These are phyloP conservation scores for Hypoxylon sp. DNA, from an alignment of 2,329 filamentous ascomycete species.

Conservation along the genomic window DNA sequence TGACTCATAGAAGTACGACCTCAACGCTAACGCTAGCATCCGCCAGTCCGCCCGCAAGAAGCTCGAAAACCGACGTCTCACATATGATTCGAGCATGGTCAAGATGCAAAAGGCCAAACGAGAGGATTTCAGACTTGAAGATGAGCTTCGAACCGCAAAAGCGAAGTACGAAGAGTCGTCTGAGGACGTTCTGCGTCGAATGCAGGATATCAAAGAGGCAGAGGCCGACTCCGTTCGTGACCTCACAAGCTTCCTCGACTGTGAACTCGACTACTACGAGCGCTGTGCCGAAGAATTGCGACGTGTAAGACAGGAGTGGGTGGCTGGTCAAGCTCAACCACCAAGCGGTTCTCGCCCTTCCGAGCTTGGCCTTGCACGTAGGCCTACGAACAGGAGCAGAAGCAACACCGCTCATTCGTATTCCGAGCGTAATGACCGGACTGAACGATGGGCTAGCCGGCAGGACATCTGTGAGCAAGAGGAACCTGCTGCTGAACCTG, in stretches of 20 bases:
- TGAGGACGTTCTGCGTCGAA: constrained; percentile 90
- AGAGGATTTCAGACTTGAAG: constrained; percentile 93
- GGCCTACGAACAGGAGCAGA: constrained; percentile 55
- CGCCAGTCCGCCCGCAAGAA: constrained; percentile 83
- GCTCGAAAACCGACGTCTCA: constrained; percentile 88
- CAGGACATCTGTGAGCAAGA: constrained; percentile 54
- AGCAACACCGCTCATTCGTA: constrained; percentile 65
- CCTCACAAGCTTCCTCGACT: constrained; percentile 84
- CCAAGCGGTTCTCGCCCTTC: constrained; percentile 44
- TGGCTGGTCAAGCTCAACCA: constrained; percentile 46
- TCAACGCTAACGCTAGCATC: constrained; percentile 32
- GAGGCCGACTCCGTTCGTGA: constrained; percentile 87
- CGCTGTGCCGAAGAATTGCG: constrained; percentile 86
- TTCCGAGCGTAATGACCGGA: constrained; percentile 57
- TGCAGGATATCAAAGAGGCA: constrained; percentile 96
- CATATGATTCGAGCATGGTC: constrained; percentile 88
- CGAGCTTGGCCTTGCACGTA: constrained; percentile 46
- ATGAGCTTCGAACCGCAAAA: constrained; percentile 90
- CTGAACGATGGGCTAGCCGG: constrained; percentile 50
- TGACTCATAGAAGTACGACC: background rate
- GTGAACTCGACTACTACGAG: constrained; percentile 92
- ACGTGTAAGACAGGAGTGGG: constrained; percentile 64
- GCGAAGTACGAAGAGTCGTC: constrained; percentile 96
- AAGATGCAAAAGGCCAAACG: constrained; percentile 96
- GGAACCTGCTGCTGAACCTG: constrained; percentile 54